Conservation (phyloP, 345 rosid species). For the Erucastrum elatum region DNA sequence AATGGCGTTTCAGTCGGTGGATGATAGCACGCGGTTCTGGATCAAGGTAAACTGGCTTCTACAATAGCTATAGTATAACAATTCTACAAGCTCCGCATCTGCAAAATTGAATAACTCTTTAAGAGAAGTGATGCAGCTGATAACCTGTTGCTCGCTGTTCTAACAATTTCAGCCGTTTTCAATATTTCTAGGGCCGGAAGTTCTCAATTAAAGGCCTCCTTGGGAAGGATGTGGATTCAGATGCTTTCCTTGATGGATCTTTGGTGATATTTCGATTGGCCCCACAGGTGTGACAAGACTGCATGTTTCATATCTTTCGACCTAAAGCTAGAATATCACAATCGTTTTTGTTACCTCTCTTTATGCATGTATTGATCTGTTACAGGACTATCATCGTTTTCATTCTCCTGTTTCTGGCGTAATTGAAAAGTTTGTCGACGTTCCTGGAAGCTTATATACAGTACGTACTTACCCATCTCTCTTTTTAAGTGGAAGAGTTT, state of each 20-base stretch:
- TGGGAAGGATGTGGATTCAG: conserved; percentile 59
- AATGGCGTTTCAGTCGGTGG: conserved; percentile 67
- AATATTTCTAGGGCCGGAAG: conserved; percentile 63
- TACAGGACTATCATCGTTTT: conserved; percentile 92
- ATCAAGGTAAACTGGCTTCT: conserved; percentile 62
- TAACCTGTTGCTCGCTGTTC: not conserved
- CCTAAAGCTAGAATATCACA: not conserved
- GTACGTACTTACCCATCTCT: conserved; percentile 46
- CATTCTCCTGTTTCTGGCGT: conserved; percentile 86
- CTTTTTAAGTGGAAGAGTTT: conserved; percentile 7
- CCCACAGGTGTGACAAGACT: conserved; percentile 56
- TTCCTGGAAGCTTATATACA: conserved; percentile 79
- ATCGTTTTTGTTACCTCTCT: not conserved
- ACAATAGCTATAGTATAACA: conserved; percentile 5
- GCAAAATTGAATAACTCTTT: not conserved
- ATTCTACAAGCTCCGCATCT: not conserved
- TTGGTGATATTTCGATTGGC: conserved; percentile 93
- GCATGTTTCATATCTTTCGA: conserved; percentile 4
- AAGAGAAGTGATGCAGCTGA: conserved; percentile 5
- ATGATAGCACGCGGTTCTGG: conserved; percentile 81
- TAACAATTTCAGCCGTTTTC: not conserved
- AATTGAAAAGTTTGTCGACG: conserved; percentile 56
- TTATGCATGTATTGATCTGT: conserved; percentile 17
- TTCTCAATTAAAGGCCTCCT: conserved; percentile 88
- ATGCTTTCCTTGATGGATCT: conserved; percentile 63